Evolutionary conservation across 2,329 filamentous ascomycete genomes (phyloP), one percentile per base, ranked within the genome.

Genomic region (Sclerotinia sclerotiorum): DNA sequence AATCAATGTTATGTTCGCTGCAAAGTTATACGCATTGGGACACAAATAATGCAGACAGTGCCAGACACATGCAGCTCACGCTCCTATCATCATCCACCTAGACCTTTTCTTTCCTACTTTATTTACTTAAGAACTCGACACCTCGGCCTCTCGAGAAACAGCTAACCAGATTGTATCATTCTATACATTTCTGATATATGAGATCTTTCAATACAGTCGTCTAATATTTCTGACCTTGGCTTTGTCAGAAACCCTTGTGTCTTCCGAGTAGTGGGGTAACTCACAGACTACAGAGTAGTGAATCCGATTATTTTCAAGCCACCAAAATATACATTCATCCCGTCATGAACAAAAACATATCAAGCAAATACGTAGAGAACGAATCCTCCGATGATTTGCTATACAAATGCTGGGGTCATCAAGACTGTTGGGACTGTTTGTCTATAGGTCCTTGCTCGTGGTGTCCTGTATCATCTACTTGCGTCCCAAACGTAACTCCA

Each of bases 401-500:
- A 3, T 24, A 62, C 8, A 51, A 39, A 62, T 62, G 58, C 58
- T 87, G 84, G 85, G 75, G 76, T 15, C 80, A 80, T 39, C 82
- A 85, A 72, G 79, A 81, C 51, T 87, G 84, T 72, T 75, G 76
- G 15, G 74, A 76, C 13, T 87, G 85, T 74, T 77, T 87, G 11
- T 71, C 68, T 5, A 60, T 69, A 46, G 65, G 79, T 3, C 69
- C 64, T 19, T 78, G 76, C 67, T 72, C 70, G 32, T 76, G 75
- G 75, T 76, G 75, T 61, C 72, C 75, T 44, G 44, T 61, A 73
- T 73, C 84, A 5, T 83, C 81, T 76, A 81, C 82, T 0, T 87
- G 85, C 74, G 81, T 87, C 1, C 85, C 85, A 29, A 86, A 86
- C 70, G 76, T 79, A 21, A 76, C 82, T 68, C 67, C 70, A 0